These are phyloP conservation scores for Alternaria metachromatica DNA, from an alignment of 2,329 filamentous ascomycete genomes.

Conservation along the genomic window DNA sequence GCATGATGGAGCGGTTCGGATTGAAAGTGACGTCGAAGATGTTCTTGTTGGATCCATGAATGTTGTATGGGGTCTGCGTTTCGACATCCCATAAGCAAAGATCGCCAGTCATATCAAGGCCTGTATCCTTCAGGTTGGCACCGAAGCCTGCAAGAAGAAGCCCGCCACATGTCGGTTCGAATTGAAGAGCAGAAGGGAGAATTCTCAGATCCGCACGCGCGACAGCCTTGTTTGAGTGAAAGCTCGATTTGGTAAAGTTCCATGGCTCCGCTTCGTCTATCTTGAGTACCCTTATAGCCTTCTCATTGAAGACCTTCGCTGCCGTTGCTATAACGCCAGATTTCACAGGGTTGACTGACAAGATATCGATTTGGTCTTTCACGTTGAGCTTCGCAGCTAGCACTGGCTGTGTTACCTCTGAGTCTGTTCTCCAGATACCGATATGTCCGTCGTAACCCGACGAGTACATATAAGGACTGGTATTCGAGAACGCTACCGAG, in stretches of 20 bases:
- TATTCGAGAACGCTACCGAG: conserved; percentile 59
- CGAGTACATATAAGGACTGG: conserved; percentile 57
- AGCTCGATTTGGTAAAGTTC: conserved; percentile 17
- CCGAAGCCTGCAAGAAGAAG: conserved; percentile 64
- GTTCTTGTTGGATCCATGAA: conserved; percentile 58
- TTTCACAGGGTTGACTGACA: conserved; percentile 52
- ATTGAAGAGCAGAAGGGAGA: conserved; percentile 40
- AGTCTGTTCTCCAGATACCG: conserved; percentile 48
- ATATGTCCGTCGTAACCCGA: conserved; percentile 63
- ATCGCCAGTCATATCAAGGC: conserved; percentile 56
- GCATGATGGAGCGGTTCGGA: conserved; percentile 39
- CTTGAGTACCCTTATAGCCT: conserved; percentile 43
- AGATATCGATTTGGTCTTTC: conserved; percentile 58
- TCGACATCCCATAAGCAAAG: conserved; percentile 61
- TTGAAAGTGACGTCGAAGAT: conserved; percentile 68
- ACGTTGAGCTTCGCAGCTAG: conserved; percentile 48
- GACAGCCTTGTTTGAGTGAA: conserved; percentile 39
- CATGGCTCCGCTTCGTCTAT: conserved; percentile 24
- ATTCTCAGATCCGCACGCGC: conserved; percentile 38
- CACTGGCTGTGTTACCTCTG: conserved; percentile 31
- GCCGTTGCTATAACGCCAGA: conserved; percentile 58
- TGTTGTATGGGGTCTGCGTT: conserved; percentile 48
- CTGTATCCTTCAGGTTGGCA: conserved; percentile 43
- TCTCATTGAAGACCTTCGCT: conserved; percentile 42
- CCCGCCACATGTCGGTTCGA: conserved; percentile 40